Evolutionary conservation across 768 basidiomycete genomes (phyloP).

Genomic region (Tricholomella constricta): DNA sequence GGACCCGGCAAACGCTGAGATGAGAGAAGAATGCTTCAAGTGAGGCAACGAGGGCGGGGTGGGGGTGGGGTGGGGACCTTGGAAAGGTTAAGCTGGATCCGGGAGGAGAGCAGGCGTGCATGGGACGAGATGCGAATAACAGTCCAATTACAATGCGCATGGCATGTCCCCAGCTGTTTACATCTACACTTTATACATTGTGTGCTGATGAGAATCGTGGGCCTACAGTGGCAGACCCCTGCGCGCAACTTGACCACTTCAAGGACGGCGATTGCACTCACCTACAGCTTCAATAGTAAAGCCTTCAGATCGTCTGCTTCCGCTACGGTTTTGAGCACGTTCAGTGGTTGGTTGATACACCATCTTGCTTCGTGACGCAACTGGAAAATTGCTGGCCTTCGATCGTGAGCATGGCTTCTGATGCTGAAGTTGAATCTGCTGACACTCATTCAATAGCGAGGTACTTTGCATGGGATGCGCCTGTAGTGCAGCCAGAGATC

Average conservation of each 20-base stretch:
- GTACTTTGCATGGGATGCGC: slow-evolving; percentile 6
- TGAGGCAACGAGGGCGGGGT: too few species aligned
- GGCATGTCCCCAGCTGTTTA: background rate
- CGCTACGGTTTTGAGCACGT: background rate
- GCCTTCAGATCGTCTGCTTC: background rate
- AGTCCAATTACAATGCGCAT: slow-evolving; percentile 4
- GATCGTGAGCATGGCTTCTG: background rate
- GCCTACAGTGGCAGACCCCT: slow-evolving; percentile 1
- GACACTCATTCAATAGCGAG: background rate
- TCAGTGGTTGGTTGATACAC: background rate
- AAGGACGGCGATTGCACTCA: background rate
- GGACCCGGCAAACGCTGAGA: too few species aligned
- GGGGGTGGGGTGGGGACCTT: too few species aligned
- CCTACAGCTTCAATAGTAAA: slow-evolving; percentile 1
- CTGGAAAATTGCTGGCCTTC: slow-evolving; percentile 1
- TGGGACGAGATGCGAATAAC: too few species aligned
- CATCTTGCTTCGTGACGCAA: background rate
- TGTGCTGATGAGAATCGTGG: background rate
- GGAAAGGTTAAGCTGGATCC: too few species aligned
- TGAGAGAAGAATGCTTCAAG: too few species aligned
- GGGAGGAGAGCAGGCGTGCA: too few species aligned
- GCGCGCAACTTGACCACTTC: background rate
- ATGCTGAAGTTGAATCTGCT: background rate
- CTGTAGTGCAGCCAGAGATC: background rate
- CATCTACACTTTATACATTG: background rate